phyloP scores from a whole-genome alignment of 164 flowering plant genomes.

The Magnolia officinalis region DNA sequence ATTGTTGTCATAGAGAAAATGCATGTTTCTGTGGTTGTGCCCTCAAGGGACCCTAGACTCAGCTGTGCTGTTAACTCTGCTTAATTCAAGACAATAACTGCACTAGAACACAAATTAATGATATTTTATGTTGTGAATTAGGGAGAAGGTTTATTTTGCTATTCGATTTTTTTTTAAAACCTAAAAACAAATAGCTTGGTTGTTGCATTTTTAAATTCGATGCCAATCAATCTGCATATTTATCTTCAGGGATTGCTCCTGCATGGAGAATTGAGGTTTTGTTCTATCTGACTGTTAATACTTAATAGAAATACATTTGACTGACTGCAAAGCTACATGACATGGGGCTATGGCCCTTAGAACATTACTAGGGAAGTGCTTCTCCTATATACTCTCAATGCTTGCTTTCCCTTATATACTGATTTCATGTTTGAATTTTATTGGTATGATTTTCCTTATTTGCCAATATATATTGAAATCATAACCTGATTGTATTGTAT shows the following conservation, averaged over 20 bases:
- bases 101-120: no score
- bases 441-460: no score
- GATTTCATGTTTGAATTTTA: no score
- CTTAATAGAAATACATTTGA: not conserved
- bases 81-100: not conserved
- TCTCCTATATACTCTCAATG: not conserved
- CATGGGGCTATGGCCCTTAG: not conserved
- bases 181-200: not conserved
- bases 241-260: not conserved
- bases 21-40: constrained; percentile 2
- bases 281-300: not conserved
- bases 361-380: not conserved
- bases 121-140: not conserved
- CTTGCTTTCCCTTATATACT: no score
- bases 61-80: not conserved
- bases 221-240: not conserved
- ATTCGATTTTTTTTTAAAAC: not conserved
- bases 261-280: not conserved
- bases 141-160: not conserved
- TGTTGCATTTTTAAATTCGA: not conserved
- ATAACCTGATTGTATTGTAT: no score
- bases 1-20: not conserved
- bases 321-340: not conserved
- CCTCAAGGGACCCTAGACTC: not conserved
- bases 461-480: no score